These are phyloP conservation scores for Annulohypoxylon truncatum DNA, from an alignment of 2,329 filamentous ascomycete genomes.

Conservation along the genomic window DNA sequence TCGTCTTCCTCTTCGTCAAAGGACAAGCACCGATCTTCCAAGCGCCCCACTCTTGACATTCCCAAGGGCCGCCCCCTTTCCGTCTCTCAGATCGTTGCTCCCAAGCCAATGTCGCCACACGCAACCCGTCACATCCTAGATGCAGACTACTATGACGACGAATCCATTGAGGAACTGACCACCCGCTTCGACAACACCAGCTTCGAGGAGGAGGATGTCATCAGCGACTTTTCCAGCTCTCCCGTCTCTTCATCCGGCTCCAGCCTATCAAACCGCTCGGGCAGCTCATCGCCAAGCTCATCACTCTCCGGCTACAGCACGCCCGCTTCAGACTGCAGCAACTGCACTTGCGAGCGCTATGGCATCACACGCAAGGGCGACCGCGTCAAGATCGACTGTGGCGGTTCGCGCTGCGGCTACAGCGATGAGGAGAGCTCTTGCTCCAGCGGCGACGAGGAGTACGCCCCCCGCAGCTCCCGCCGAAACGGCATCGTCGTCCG, in stretches of 20 bases:
- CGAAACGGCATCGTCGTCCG: slow-evolving; percentile 73
- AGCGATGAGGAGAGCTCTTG: slow-evolving; percentile 75
- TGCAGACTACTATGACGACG: slow-evolving; percentile 78
- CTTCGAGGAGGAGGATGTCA: slow-evolving; percentile 68
- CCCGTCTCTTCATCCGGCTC: slow-evolving; percentile 77
- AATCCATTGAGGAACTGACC: slow-evolving; percentile 82
- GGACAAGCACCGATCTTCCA: slow-evolving; percentile 61
- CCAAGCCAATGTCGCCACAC: slow-evolving; percentile 88
- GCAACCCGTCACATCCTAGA: slow-evolving; percentile 89
- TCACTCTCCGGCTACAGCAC: slow-evolving; percentile 83
- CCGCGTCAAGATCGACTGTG: slow-evolving; percentile 95
- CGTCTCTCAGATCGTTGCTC: slow-evolving; percentile 88
- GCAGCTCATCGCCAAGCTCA: slow-evolving; percentile 79
- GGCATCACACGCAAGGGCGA: slow-evolving; percentile 94
- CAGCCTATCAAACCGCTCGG: slow-evolving; percentile 75
- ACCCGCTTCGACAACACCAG: slow-evolving; percentile 75
- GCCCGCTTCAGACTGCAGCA: slow-evolving; percentile 78
- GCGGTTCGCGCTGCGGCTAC: slow-evolving; percentile 87
- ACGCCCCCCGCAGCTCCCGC: slow-evolving; percentile 67
- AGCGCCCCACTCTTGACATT: slow-evolving; percentile 70
- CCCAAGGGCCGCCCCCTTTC: slow-evolving; percentile 90
- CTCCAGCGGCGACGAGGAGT: slow-evolving; percentile 74
- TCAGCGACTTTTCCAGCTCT: slow-evolving; percentile 66
- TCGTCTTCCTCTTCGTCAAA: slow-evolving; percentile 56
- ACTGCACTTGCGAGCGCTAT: slow-evolving; percentile 95